A percentile compares a stretch with the other conserved stretches of the same genome.
Evolutionary conservation across 1,284 basidiomycete genomes (phyloP).

Genomic region (Cutaneotrichosporon sp.): DNA sequence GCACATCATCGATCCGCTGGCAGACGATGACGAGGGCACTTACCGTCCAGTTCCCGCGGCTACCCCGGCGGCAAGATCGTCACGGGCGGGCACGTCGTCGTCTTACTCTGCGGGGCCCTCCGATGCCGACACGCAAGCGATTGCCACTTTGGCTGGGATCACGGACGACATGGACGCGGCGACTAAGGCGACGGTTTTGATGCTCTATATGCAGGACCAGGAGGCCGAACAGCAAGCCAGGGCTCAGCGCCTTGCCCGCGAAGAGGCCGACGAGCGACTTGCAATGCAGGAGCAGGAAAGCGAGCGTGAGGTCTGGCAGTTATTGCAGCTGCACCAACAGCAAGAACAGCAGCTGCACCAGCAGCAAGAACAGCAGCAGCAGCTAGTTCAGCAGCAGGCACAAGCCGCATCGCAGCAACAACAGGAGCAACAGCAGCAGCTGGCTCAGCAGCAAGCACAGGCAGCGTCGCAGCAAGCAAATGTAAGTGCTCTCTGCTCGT

Average conservation of each 20-base stretch:
- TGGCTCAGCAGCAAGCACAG: background rate
- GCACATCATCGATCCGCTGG: background rate
- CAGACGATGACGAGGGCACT: conserved; percentile 15
- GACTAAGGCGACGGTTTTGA: conserved; percentile 32
- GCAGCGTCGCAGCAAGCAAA: background rate
- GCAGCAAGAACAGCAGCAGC: conserved; percentile 33
- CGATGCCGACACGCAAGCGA: background rate
- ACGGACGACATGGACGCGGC: conserved; percentile 9
- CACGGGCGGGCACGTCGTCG: background rate
- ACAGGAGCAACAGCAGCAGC: background rate
- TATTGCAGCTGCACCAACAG: conserved; percentile 36
- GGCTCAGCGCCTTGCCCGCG: conserved; percentile 8
- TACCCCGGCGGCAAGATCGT: background rate
- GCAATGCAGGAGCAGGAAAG: conserved; percentile 48
- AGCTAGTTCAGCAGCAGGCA: background rate
- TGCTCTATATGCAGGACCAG: conserved; percentile 41
- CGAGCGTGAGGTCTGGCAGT: conserved; percentile 41
- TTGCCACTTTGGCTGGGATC: background rate
- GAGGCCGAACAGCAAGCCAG: conserved; percentile 30
- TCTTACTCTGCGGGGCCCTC: conserved; percentile 1
- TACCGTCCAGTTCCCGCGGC: conserved; percentile 1
- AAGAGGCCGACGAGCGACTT: conserved; percentile 38
- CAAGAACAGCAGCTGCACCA: conserved; percentile 47
- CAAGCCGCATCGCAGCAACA: background rate
- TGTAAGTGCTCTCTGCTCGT: background rate